Evolutionary conservation across 345 rosid genomes (phyloP).

Genomic region (Salix caprea): DNA sequence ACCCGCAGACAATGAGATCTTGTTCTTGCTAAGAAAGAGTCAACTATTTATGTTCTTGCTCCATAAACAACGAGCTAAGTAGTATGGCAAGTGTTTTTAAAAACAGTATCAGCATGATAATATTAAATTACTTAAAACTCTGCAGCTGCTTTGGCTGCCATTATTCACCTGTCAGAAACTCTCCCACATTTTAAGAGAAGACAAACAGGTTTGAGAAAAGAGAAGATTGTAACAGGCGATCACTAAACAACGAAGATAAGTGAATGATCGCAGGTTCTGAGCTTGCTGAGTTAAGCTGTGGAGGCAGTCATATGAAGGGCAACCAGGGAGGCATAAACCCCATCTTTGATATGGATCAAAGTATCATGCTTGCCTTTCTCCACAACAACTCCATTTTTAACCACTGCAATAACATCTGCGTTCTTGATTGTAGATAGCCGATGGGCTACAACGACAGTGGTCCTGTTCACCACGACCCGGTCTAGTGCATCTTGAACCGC

Average conservation of each 20-base stretch:
- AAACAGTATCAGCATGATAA: no score
- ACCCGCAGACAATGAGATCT: no score
- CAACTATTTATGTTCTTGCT: not conserved
- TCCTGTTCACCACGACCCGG: constrained; percentile 50
- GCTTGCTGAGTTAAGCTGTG: not conserved
- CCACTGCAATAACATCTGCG: constrained; percentile 59
- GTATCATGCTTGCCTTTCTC: constrained; percentile 67
- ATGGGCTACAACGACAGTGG: constrained; percentile 62
- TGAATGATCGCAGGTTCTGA: not conserved
- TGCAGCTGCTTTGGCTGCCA: not conserved
- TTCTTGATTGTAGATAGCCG: constrained; percentile 58
- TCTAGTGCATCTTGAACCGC: constrained; percentile 73
- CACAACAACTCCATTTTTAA: constrained; percentile 49
- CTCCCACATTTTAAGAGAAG: not conserved
- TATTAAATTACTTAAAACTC: no score
- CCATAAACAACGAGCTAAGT: not conserved
- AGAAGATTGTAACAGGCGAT: not conserved
- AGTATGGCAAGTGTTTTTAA: no score
- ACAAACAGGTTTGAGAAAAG: not conserved
- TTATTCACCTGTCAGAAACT: not conserved
- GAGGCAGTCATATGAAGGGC: constrained; percentile 46
- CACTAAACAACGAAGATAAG: not conserved
- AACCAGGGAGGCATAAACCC: constrained; percentile 58
- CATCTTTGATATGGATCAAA: constrained; percentile 42
- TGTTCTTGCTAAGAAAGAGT: not conserved